phyloP scores from a whole-genome alignment of 352 stramenopile genomes.

The Thraustochytrium sp. region DNA sequence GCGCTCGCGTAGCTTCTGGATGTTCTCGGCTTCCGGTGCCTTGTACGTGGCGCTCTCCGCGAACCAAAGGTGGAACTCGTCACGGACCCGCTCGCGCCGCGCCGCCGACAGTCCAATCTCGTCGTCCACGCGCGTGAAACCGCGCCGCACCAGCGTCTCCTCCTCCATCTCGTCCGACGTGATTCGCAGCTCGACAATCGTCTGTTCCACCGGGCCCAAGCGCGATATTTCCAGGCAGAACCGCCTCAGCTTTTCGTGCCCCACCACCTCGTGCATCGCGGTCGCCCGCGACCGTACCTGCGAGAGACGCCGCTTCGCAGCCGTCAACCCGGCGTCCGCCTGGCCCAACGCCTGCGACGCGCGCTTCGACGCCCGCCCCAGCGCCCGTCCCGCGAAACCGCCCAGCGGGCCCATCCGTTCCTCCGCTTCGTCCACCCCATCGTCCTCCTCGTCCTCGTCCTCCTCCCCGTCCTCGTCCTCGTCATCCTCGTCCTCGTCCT shows the following conservation, averaged over 20 bases:
- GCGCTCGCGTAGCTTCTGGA: not conserved
- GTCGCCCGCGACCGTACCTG: too few relatives aligned
- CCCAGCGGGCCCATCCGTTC: not conserved
- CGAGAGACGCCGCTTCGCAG: not conserved
- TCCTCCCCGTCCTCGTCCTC: not conserved
- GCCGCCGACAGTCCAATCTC: not conserved
- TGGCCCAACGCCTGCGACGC: too few relatives aligned
- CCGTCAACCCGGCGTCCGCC: too few relatives aligned
- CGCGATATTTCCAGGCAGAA: not conserved
- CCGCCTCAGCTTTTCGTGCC: not conserved
- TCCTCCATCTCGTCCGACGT: not conserved
- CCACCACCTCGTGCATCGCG: not conserved
- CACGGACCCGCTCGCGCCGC: not conserved
- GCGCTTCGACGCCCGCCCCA: not conserved
- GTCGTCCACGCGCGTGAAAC: not conserved
- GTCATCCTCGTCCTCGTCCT: not conserved
- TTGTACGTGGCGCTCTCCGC: not conserved
- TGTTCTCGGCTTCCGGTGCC: not conserved
- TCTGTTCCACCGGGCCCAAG: not conserved
- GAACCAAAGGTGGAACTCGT: not conserved
- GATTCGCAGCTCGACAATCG: slow-evolving; percentile 6
- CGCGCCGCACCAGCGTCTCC: not conserved
- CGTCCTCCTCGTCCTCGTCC: not conserved
- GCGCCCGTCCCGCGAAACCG: not conserved
- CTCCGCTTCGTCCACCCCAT: not conserved